Conservation (phyloP, 1,284 basidiomycete genomes). For the Fomitopsis palustris region DNA sequence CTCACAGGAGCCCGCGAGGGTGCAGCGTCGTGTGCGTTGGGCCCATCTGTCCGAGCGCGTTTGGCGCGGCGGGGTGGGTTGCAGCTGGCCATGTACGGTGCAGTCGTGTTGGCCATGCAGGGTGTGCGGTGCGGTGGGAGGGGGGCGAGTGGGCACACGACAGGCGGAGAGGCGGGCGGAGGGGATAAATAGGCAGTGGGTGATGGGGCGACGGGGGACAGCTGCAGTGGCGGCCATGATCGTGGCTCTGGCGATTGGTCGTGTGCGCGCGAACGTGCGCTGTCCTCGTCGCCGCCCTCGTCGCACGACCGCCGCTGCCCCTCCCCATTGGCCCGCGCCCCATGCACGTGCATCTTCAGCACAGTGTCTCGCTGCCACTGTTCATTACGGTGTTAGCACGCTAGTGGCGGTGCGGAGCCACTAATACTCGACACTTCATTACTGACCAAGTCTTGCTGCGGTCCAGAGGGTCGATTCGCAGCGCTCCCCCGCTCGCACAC, state of each 20-base stretch:
- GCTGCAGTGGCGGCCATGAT: slow-evolving; percentile 9
- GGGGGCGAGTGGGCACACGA: slow-evolving; percentile 18
- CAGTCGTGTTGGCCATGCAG: slow-evolving; percentile 16
- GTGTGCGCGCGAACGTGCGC: slow-evolving; percentile 27
- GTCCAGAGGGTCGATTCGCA: neutral
- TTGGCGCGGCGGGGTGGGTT: slow-evolving; percentile 61
- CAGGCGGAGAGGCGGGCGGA: slow-evolving; percentile 6
- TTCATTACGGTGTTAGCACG: neutral
- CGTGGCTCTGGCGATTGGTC: slow-evolving; percentile 14
- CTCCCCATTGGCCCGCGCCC: slow-evolving; percentile 22
- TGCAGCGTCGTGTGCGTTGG: slow-evolving; percentile 5
- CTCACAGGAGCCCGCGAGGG: slow-evolving; percentile 13
- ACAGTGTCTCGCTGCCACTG: neutral
- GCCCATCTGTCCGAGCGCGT: slow-evolving; percentile 30
- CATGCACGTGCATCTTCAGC: slow-evolving; percentile 24
- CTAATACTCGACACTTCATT: neutral
- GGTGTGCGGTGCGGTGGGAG: neutral
- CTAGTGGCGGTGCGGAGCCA: neutral
- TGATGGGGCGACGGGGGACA: slow-evolving; percentile 2
- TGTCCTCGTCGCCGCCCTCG: slow-evolving; percentile 10
- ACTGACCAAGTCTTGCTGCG: too few species aligned
- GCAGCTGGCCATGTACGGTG: slow-evolving; percentile 43
- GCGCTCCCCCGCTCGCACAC: neutral
- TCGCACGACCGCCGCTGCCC: slow-evolving; percentile 29
- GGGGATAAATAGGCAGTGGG: slow-evolving; percentile 13